Evolutionary conservation across 1,284 basidiomycete genomes (phyloP), one percentile per base, ranked within the genome.

Genomic region (Singerocomus inundabilis): DNA sequence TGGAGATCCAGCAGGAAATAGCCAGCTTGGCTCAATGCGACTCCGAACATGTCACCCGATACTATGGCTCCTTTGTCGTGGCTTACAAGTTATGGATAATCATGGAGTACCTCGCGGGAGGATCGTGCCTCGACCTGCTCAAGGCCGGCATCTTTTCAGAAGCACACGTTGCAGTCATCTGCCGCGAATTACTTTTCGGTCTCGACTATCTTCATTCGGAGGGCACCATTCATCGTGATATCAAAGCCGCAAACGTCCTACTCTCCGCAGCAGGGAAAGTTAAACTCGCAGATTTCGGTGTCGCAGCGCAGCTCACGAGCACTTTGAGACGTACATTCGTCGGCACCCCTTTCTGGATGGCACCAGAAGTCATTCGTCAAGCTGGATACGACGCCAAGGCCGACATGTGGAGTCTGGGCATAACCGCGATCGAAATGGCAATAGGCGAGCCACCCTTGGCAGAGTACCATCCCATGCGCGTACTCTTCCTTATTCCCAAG

Each of bases 11-110:
- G 67, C 92, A 94, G 66, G 96, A 99, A 72, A 98, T 99, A 58
- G 87, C 93, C 12, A 96, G 92, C 68, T 79, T 99, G 29, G 92
- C 95, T 0, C 92, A 93, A 61, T 97, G 93, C 73, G 93, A 95
- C 66, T 97, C 94, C 9, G 91, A 95, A 70, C 93, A 92, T 68
- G 93, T 99, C 49, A 99, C 96, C 32, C 80, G 88, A 41, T 99
- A 98, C 71, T 98, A 97, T 63, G 96, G 93, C 44, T 95, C 93
- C 48, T 99, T 99, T 69, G 92, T 99, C 53, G 87, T 92, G 57
- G 86, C 91, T 13, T 98, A 96, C 77, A 97, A 98, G 69, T 78
- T 99, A 16, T 99, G 97, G 97, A 99, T 99, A 66, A 80, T 99
- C 63, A 99, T 99, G 97, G 96, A 99, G 70, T 98, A 93, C 69